phyloP scores from a whole-genome alignment of 2,329 filamentous ascomycete species.

The Plenodomus lindquistii region DNA sequence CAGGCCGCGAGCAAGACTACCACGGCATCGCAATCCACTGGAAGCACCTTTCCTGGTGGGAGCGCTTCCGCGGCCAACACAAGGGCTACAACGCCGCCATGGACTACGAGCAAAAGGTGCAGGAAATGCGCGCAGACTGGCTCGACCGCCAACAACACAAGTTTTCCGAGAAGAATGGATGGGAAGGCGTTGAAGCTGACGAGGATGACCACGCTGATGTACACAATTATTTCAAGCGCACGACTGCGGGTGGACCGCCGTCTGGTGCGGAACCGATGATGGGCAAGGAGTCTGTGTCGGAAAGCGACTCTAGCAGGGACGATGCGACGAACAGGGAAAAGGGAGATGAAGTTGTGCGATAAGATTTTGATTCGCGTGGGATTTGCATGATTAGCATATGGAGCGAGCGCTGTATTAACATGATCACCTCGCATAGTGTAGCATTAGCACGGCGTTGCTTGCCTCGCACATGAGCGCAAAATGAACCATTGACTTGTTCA shows the following conservation, averaged over 20 bases:
- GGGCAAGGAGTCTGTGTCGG: neutral
- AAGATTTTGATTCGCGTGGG: too few species aligned
- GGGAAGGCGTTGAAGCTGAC: conserved; percentile 32
- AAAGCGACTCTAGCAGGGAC: neutral
- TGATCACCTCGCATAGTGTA: too few species aligned
- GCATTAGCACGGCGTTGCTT: too few species aligned
- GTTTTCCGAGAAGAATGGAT: conserved; percentile 37
- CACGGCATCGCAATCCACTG: conserved; percentile 92
- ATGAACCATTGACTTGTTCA: too few species aligned
- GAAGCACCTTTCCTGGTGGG: conserved; percentile 85
- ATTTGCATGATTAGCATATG: too few species aligned
- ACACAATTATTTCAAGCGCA: conserved; percentile 41
- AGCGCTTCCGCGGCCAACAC: conserved; percentile 75
- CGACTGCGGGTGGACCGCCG: conserved; percentile 12
- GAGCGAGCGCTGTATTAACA: too few species aligned
- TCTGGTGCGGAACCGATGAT: neutral
- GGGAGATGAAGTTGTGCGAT: too few species aligned
- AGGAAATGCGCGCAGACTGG: conserved; percentile 70
- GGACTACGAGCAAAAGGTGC: conserved; percentile 82
- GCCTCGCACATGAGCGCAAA: too few species aligned
- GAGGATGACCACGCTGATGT: conserved; percentile 36
- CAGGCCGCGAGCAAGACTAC: conserved; percentile 78
- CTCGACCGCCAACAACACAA: conserved; percentile 60
- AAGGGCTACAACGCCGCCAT: conserved; percentile 75
- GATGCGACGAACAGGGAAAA: too few species aligned